phyloP scores from a whole-genome alignment of 208 protist species.

The Paratrypanosoma confusum region DNA sequence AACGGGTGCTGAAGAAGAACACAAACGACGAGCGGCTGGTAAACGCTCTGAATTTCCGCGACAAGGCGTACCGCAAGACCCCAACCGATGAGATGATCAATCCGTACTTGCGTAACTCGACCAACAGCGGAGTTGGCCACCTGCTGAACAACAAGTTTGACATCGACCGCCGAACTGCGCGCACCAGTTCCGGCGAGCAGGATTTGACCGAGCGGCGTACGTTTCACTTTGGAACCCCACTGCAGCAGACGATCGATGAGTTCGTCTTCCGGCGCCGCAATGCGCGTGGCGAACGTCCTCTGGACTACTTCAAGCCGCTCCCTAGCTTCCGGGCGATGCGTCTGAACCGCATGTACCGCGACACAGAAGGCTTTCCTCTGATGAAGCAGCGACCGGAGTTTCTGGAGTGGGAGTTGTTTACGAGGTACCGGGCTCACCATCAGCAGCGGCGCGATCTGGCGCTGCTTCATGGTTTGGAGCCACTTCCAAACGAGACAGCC shows the following conservation, averaged over 20 bases:
- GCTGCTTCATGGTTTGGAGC: constrained; percentile 72
- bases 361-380: constrained; percentile 79
- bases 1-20: constrained; percentile 54
- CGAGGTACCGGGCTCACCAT: constrained; percentile 79
- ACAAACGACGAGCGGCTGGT: constrained; percentile 80
- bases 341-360: constrained; percentile 68
- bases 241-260: constrained; percentile 72
- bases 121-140: constrained; percentile 57
- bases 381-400: constrained; percentile 74
- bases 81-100: constrained; percentile 66
- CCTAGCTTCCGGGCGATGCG: constrained; percentile 65
- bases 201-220: constrained; percentile 74
- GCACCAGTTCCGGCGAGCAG: constrained; percentile 38
- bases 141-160: constrained; percentile 76
- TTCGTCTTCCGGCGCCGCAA: constrained; percentile 79
- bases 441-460: constrained; percentile 76
- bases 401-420: constrained; percentile 86
- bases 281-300: constrained; percentile 64
- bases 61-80: constrained; percentile 58
- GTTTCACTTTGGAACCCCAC: constrained; percentile 62
- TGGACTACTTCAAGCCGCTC: constrained; percentile 86
- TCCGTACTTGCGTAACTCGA: constrained; percentile 55
- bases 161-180: constrained; percentile 61
- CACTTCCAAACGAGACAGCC: constrained; percentile 73
- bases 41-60: constrained; percentile 47